Evolutionary conservation across 805 yeast species (phyloP).

Genomic region (Suhomyces sp.): DNA sequence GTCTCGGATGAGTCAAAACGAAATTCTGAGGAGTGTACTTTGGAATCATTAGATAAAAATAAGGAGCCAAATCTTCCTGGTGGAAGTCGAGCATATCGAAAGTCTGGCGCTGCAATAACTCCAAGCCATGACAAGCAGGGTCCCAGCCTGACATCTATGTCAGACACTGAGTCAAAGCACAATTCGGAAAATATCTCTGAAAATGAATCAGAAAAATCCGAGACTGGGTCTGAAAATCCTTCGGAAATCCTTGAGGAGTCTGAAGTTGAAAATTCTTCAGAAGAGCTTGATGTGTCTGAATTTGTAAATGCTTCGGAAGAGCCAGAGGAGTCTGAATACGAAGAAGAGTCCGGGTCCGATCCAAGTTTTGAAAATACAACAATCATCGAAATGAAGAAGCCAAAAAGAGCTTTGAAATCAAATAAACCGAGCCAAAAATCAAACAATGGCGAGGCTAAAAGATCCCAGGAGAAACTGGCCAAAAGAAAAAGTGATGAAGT

Average conservation of each 20-base stretch:
- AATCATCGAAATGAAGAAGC: neutral
- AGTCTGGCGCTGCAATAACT: neutral
- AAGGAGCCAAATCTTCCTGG: neutral
- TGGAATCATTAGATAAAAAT: neutral
- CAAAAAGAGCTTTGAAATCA: neutral
- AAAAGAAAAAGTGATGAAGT: neutral
- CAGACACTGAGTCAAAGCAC: neutral
- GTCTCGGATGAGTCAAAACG: neutral
- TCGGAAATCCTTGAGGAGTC: neutral
- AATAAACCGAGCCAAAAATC: neutral
- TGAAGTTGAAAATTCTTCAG: neutral
- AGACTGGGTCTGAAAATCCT: neutral
- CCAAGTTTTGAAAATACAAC: slow-evolving; percentile 2
- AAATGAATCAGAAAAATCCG: neutral
- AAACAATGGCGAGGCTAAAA: neutral
- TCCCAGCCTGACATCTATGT: neutral
- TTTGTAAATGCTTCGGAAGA: neutral
- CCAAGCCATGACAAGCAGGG: neutral
- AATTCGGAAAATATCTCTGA: neutral
- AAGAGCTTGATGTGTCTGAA: neutral
- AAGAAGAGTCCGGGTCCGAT: slow-evolving; percentile 3
- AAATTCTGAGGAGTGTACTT: neutral
- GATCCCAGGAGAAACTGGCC: neutral
- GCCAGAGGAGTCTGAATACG: neutral
- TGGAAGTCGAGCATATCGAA: neutral